Conservation (phyloP, 495 filamentous ascomycete species). For the Aspergillus taichungensis region DNA sequence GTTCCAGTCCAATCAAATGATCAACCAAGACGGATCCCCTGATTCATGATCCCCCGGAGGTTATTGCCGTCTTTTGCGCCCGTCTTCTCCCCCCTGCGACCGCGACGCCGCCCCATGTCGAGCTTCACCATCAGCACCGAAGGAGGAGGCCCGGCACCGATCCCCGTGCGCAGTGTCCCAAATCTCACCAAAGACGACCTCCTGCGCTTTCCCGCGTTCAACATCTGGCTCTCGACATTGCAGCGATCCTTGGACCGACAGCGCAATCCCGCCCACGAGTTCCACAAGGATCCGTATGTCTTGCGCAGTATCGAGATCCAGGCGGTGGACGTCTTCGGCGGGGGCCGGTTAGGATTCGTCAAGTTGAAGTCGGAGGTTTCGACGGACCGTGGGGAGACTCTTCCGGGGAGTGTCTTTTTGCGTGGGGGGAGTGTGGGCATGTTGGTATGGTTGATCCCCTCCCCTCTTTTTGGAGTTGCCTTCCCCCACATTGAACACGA, state of each 20-base stretch:
- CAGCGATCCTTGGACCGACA: conserved; percentile 58
- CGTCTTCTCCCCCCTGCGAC: background rate
- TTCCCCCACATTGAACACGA: no score
- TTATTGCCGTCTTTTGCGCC: background rate
- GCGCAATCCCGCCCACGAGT: conserved; percentile 51
- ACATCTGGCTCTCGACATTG: conserved; percentile 61
- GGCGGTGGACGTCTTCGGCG: conserved; percentile 62
- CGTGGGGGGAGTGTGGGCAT: conserved; percentile 77
- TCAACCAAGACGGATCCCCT: no score
- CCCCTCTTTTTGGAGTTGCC: background rate
- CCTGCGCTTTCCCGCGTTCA: conserved; percentile 64
- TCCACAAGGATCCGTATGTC: conserved; percentile 60
- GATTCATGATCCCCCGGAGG: no score
- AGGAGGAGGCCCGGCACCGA: conserved; percentile 15
- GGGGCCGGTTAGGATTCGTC: conserved; percentile 61
- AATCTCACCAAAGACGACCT: conserved; percentile 55
- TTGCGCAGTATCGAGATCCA: conserved; percentile 66
- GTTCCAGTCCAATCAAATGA: no score
- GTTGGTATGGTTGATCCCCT: conserved; percentile 42
- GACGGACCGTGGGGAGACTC: conserved; percentile 51
- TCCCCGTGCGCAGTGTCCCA: conserved; percentile 48
- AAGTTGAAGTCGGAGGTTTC: conserved; percentile 61
- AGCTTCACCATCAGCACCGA: conserved; percentile 41
- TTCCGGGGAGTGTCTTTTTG: conserved; percentile 74
- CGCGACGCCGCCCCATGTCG: conserved; percentile 17